A percentile compares a stretch with the other conserved stretches of the same genome.
Conservation (phyloP, 2,329 filamentous ascomycete genomes). For the Pyrenophora graminea region DNA sequence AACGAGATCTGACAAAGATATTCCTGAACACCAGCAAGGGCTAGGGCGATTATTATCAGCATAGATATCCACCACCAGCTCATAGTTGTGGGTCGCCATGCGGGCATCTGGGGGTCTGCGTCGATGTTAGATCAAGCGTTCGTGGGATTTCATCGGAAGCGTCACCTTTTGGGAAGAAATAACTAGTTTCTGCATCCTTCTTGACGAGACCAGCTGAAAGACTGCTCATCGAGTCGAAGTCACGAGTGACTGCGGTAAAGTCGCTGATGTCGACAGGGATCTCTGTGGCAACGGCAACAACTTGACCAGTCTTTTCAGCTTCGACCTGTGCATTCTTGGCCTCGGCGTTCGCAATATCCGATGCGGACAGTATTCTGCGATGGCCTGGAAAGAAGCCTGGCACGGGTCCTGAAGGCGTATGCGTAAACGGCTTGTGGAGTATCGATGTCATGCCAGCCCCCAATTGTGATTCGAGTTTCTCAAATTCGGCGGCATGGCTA, state of each 20-base stretch:
- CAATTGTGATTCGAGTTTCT: conserved; percentile 41
- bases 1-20: conserved; percentile 44
- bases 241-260: conserved; percentile 37
- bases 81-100: conserved; percentile 48
- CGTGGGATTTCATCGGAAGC: not conserved
- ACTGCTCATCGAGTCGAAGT: conserved; percentile 39
- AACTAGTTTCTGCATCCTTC: conserved; percentile 39
- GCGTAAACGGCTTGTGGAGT: conserved; percentile 41
- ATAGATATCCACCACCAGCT: conserved; percentile 43
- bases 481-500: conserved; percentile 42
- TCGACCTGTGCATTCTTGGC: conserved; percentile 47
- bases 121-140: not conserved
- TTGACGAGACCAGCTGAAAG: conserved; percentile 24
- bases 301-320: conserved; percentile 50
- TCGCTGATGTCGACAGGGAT: conserved; percentile 51
- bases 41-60: conserved; percentile 41
- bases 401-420: conserved; percentile 17
- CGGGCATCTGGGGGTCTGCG: conserved; percentile 45
- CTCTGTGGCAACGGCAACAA: conserved; percentile 50
- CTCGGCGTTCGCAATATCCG: conserved; percentile 20
- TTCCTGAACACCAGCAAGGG: conserved; percentile 44
- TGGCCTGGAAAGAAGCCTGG: conserved; percentile 24
- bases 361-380: conserved; percentile 24
- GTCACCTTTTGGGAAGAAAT: conserved; percentile 44
- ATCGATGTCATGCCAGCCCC: conserved; percentile 45